Evolutionary conservation across 192 early-diverging fungal species (phyloP), one percentile per base, ranked within the genome.

Genomic region (Coemansia aciculifera): DNA sequence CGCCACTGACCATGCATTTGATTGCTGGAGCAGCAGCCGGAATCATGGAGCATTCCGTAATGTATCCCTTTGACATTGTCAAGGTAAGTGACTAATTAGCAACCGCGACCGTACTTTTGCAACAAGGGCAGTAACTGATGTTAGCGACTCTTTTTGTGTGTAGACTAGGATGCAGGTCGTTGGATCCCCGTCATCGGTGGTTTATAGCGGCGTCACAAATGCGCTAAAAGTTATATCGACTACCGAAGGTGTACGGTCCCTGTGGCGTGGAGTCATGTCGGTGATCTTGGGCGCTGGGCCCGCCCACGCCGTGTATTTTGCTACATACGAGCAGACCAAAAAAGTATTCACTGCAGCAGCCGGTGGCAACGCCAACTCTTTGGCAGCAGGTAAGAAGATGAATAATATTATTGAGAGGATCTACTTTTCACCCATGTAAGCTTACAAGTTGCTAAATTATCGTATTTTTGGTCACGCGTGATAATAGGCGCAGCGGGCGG

Each of bases 121-220:
- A 32, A 17, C 19, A 51, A 34, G 7, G 43, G 5, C 43, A n/a
- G 43, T n/a, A 15, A 44, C 12, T 29, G 23, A 24, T 34, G 31
- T 34, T 61, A 21, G 24, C 24, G 24, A 27, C 24, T 27, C 19
- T 27, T 21, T 15, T 15, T 38, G 37, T 17, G 0, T n/a, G 59
- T 79, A 95, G 91, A 98, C 96, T 8, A 87, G 96, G 39, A 98
- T 95, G 94, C 96, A 98, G 76, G 87, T 98, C 17, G 78, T 93
- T 10, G 85, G 83, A 42, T 85, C 92, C 15, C 81, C 81, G 49
- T 89, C 89, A 15, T 84, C 88, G 66, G 87, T 86, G 7, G 80
- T 90, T 23, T 94, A 92, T 73, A 88, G 84, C 65, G 87, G 89
- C 17, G 86, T 95, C 0, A 74, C 78, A 5, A 86, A 92, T 52